These are phyloP conservation scores for Leccinum rimulosum DNA, from an alignment of 768 basidiomycete species.

Conservation along the genomic window DNA sequence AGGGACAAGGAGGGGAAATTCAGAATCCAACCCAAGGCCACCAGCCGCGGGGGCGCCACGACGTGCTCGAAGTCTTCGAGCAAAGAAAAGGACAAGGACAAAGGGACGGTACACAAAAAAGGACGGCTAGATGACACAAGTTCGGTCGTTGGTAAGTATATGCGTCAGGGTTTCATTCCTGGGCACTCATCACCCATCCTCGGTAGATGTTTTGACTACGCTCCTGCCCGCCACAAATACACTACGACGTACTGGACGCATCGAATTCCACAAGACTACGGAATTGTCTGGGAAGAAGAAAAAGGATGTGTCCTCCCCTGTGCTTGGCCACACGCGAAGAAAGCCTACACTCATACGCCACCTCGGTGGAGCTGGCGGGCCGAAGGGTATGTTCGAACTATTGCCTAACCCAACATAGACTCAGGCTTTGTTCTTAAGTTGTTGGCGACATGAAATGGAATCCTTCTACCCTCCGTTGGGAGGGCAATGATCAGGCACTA, in stretches of 20 bases:
- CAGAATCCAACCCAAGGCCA: constrained; percentile 72
- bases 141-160: constrained; percentile 38
- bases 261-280: constrained; percentile 50
- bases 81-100: constrained; percentile 42
- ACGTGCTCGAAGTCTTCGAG: constrained; percentile 42
- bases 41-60: constrained; percentile 53
- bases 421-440: constrained; percentile 46
- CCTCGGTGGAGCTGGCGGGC: constrained; percentile 59
- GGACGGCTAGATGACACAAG: constrained; percentile 45
- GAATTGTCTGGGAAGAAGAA: constrained; percentile 51
- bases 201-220: constrained; percentile 25
- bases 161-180: background rate
- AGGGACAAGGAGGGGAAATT: constrained; percentile 76
- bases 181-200: constrained; percentile 1
- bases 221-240: constrained; percentile 47
- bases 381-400: constrained; percentile 61
- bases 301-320: constrained; percentile 46
- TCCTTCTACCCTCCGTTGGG: constrained; percentile 86
- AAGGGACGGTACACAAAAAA: constrained; percentile 59
- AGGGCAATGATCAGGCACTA: constrained; percentile 91
- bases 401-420: constrained; percentile 7
- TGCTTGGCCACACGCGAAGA: constrained; percentile 48
- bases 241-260: constrained; percentile 54
- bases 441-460: constrained; percentile 99
- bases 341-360: constrained; percentile 90